A percentile compares a stretch with the other conserved stretches of the same genome.
These are phyloP conservation scores for Oryza coarctata DNA, from an alignment of 176 grass and related monocot species.

Conservation along the genomic window DNA sequence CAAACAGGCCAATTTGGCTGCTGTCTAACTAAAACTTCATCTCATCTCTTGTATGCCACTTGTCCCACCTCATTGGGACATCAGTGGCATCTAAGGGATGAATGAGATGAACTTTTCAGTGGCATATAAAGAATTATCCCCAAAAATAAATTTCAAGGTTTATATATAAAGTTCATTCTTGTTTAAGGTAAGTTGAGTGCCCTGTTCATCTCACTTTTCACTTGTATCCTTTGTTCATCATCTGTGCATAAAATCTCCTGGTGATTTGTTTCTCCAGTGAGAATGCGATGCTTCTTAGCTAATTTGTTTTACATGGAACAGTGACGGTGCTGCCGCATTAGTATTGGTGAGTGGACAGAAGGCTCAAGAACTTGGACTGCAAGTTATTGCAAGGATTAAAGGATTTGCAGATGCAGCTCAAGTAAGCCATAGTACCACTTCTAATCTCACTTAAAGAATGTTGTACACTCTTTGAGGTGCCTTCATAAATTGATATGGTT, in stretches of 20 bases:
- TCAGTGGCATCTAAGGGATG: not conserved
- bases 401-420: slow-evolving; percentile 92
- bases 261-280: not conserved
- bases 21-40: not conserved
- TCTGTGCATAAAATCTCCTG: not conserved
- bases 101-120: not conserved
- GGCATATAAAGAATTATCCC: not conserved
- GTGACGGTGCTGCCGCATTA: slow-evolving; percentile 74
- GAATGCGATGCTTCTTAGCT: not conserved
- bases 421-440: slow-evolving; percentile 35
- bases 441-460: not conserved
- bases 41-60: not conserved
- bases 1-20: no score
- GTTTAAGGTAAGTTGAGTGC: not conserved
- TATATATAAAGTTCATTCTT: not conserved
- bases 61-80: not conserved
- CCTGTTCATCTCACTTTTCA: not conserved
- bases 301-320: slow-evolving; percentile 35
- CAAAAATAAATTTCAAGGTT: not conserved
- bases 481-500: not conserved
- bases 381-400: slow-evolving; percentile 74
- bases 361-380: slow-evolving; percentile 75
- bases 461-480: not conserved
- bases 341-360: slow-evolving; percentile 84
- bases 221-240: not conserved